Conservation (phyloP, 257 asterid genomes). For the Knoxia roxburghii region DNA sequence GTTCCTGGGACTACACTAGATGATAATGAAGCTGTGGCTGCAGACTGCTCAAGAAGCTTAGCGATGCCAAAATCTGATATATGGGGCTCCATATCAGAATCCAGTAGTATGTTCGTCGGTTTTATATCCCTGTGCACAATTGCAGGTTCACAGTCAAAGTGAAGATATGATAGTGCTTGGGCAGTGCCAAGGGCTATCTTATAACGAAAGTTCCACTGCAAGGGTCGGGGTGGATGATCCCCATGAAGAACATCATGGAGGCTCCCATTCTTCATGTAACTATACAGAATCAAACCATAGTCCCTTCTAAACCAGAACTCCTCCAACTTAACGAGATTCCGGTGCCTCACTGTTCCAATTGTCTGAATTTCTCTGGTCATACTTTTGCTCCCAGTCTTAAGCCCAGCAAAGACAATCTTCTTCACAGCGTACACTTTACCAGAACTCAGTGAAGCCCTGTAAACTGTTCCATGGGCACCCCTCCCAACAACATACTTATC, state of each 20-base stretch:
- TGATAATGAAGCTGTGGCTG: constrained; percentile 38
- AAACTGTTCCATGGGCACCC: constrained; percentile 81
- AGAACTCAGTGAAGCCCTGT: constrained; percentile 52
- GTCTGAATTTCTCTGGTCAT: constrained; percentile 73
- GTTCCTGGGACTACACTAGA: constrained; percentile 56
- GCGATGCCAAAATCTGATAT: constrained; percentile 86
- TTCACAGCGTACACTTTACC: constrained; percentile 60
- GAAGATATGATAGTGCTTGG: constrained; percentile 73
- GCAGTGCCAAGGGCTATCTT: constrained; percentile 73
- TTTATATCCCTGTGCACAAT: constrained; percentile 72
- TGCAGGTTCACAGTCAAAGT: constrained; percentile 75
- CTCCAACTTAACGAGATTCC: constrained; percentile 61
- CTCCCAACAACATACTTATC: constrained; percentile 53
- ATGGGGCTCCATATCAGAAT: constrained; percentile 71
- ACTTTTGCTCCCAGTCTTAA: constrained; percentile 41
- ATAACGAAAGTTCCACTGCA: constrained; percentile 56
- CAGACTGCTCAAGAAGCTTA: constrained; percentile 57
- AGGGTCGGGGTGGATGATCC: constrained; percentile 24
- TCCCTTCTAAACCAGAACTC: constrained; percentile 78
- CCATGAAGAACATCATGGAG: constrained; percentile 64
- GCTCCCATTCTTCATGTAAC: constrained; percentile 72
- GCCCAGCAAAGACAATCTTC: constrained; percentile 46
- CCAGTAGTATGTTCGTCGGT: constrained; percentile 71
- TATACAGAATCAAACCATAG: constrained; percentile 59
- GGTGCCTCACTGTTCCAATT: constrained; percentile 72